phyloP scores from a whole-genome alignment of 1,284 basidiomycete genomes.

The Thelephora terrestris region DNA sequence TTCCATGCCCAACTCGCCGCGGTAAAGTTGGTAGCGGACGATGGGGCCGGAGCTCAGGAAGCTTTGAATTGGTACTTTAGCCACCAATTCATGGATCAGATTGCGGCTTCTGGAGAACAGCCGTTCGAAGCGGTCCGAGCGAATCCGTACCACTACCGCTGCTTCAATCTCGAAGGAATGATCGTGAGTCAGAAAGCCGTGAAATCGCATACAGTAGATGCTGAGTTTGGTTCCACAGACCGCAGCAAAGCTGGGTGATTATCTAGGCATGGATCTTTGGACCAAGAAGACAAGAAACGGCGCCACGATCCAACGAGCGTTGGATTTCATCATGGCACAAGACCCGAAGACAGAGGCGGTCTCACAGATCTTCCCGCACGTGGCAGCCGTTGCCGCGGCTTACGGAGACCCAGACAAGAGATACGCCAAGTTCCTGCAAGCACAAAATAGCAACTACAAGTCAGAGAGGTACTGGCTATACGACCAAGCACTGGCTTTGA shows the following conservation, averaged over 20 bases:
- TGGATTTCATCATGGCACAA: slow-evolving; percentile 42
- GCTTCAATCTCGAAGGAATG: slow-evolving; percentile 58
- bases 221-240: slow-evolving; percentile 21
- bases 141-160: slow-evolving; percentile 28
- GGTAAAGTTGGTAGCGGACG: slow-evolving; percentile 27
- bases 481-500: slow-evolving; percentile 29
- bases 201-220: slow-evolving; percentile 4
- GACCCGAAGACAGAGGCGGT: slow-evolving; percentile 35
- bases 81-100: slow-evolving; percentile 38
- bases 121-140: slow-evolving; percentile 14
- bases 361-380: slow-evolving; percentile 38
- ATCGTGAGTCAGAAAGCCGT: slow-evolving; percentile 33
- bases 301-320: slow-evolving; percentile 44
- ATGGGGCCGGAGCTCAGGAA: slow-evolving; percentile 28
- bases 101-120: slow-evolving; percentile 43
- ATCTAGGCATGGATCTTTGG: slow-evolving; percentile 44
- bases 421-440: slow-evolving; percentile 39
- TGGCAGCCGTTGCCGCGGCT: slow-evolving; percentile 40
- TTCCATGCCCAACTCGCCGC: slow-evolving; percentile 33
- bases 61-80: slow-evolving; percentile 36
- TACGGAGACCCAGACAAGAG: slow-evolving; percentile 48
- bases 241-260: slow-evolving; percentile 45
- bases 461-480: slow-evolving; percentile 41
- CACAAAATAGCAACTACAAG: slow-evolving; percentile 29
- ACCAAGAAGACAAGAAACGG: slow-evolving; percentile 36